Conservation (phyloP, 1,139 yeast genomes). For the Barnettozyma hawaiiensis region DNA sequence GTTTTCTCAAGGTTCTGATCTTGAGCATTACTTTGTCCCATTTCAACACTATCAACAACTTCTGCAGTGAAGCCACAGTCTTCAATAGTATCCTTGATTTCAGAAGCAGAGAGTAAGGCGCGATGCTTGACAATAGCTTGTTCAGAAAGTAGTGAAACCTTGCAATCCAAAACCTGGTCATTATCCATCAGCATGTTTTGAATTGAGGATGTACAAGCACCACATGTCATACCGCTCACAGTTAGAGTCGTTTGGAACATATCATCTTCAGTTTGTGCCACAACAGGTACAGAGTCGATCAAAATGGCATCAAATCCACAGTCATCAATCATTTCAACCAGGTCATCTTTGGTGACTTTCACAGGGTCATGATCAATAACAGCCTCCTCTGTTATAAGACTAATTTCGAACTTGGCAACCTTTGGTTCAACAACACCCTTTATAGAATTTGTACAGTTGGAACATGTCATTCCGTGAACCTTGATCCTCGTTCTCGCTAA, state of each 20-base stretch:
- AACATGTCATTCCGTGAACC: constrained; percentile 75
- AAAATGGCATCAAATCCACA: constrained; percentile 65
- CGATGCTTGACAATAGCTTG: constrained; percentile 57
- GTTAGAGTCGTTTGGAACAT: constrained; percentile 26
- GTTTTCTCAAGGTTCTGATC: constrained; percentile 22
- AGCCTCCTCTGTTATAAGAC: constrained; percentile 72
- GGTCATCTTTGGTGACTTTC: constrained; percentile 32
- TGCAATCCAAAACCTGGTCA: constrained; percentile 37
- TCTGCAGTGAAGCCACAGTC: constrained; percentile 71
- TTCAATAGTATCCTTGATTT: constrained; percentile 46
- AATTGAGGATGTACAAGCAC: constrained; percentile 69
- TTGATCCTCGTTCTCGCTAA: constrained; percentile 16
- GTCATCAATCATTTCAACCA: constrained; percentile 52
- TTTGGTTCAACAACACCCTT: constrained; percentile 43
- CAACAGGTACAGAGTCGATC: constrained; percentile 33
- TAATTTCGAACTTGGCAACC: constrained; percentile 43
- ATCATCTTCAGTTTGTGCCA: constrained; percentile 30
- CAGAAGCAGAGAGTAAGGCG: constrained; percentile 29
- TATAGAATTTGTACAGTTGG: constrained; percentile 68
- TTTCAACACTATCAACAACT: constrained; percentile 21
- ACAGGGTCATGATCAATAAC: constrained; percentile 34
- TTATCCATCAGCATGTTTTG: constrained; percentile 44
- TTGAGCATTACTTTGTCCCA: background rate
- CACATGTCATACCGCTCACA: constrained; percentile 80
- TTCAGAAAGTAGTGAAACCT: constrained; percentile 70